A percentile compares a stretch with the other conserved stretches of the same genome.
Conservation (phyloP, 257 asterid genomes). For the Handroanthus guayacan region DNA sequence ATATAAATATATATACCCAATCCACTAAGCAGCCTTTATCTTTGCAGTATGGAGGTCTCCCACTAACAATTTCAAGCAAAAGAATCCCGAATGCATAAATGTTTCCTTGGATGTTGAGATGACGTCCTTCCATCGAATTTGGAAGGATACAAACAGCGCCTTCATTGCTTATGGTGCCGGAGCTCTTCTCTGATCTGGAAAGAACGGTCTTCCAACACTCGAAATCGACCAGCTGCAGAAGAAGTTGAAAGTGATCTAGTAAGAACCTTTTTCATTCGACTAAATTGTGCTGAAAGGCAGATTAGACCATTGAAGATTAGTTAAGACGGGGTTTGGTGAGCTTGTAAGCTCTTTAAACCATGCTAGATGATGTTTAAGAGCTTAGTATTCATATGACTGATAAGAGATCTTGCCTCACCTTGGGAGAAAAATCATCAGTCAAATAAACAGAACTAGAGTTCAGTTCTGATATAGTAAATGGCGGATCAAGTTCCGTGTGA, state of each 20-base stretch:
- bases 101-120: slow-evolving; percentile 63
- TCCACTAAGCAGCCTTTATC: slow-evolving; percentile 81
- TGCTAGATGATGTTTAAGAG: too few species aligned
- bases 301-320: neutral
- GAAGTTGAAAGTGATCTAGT: slow-evolving; percentile 27
- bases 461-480: slow-evolving; percentile 70
- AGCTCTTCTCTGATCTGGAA: slow-evolving; percentile 55
- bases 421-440: slow-evolving; percentile 95
- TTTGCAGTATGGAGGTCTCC: slow-evolving; percentile 67
- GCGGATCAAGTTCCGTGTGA: slow-evolving; percentile 70
- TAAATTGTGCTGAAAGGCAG: slow-evolving; percentile 27
- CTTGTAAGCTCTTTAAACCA: too few species aligned
- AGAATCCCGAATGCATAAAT: slow-evolving; percentile 72
- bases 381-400: neutral
- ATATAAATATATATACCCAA: slow-evolving; percentile 54
- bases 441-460: slow-evolving; percentile 72
- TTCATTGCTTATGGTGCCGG: slow-evolving; percentile 48
- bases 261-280: slow-evolving; percentile 1
- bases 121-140: slow-evolving; percentile 47
- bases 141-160: slow-evolving; percentile 55
- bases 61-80: slow-evolving; percentile 80
- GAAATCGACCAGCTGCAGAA: slow-evolving; percentile 59
- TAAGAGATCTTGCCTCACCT: slow-evolving; percentile 50
- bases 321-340: neutral
- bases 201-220: slow-evolving; percentile 69